Percentiles rank a stretch among this genome's conserved stretches.
These are phyloP conservation scores for Thelephora ganbajun DNA, from an alignment of 768 basidiomycete genomes.

Conservation along the genomic window DNA sequence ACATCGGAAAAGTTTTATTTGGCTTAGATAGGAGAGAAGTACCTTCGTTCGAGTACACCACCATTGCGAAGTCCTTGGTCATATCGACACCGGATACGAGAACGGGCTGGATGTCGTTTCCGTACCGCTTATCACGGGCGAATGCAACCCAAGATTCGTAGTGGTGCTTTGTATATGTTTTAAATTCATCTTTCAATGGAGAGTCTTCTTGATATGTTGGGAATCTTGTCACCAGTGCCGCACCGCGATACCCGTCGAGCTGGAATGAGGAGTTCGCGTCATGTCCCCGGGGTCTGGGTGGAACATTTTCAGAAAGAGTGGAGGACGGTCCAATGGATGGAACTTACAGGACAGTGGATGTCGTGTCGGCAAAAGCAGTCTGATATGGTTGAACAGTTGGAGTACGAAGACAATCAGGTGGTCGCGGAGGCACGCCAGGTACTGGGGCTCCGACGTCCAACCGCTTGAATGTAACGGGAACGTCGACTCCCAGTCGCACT, in stretches of 20 bases:
- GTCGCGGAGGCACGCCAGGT: background rate
- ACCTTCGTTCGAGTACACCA: slow-evolving; percentile 1
- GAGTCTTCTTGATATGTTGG: background rate
- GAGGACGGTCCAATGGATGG: too few species aligned
- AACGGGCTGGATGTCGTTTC: background rate
- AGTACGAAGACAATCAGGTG: background rate
- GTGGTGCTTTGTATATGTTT: slow-evolving; percentile 2
- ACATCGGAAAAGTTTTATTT: background rate
- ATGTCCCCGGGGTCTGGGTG: too few species aligned
- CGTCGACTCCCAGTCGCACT: background rate
- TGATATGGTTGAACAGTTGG: background rate
- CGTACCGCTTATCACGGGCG: slow-evolving; percentile 1
- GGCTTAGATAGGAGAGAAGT: background rate
- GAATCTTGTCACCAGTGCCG: slow-evolving; percentile 2
- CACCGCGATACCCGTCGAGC: background rate
- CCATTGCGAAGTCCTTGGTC: slow-evolving; percentile 5
- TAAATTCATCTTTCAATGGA: background rate
- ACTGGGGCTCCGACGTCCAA: background rate
- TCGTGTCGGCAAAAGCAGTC: background rate
- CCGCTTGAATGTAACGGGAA: slow-evolving; percentile 2
- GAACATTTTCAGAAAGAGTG: too few species aligned
- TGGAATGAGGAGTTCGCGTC: background rate
- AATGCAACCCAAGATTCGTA: slow-evolving; percentile 4
- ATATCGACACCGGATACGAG: slow-evolving; percentile 4
- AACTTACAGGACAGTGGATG: background rate